Base-by-base conservation (phyloP, 306 rosid genomes). In the Dryas octopetala region DNA sequence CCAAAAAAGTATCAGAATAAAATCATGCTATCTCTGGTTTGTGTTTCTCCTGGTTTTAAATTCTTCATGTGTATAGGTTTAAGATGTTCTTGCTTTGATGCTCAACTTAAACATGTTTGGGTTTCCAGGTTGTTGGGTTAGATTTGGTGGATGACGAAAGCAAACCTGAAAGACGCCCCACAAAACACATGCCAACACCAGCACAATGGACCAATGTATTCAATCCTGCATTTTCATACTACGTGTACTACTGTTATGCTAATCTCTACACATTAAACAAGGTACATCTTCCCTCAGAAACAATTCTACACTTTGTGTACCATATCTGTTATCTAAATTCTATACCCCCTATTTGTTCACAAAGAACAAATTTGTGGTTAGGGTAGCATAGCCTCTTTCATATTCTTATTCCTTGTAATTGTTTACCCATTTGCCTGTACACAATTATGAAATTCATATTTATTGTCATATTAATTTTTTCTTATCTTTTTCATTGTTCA, bases 121-220 rank as follows among this genome's bases (percentile, higher is more conserved):
- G 71, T 63, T 55, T 86, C 69, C 69, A 93, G 98, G 96, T 93
- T 71, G 98, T 93, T 70, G 98, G 98, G 64, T 83, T 91, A 84
- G 98, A 93, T 86, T 86, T 93, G 87, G 98, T 93, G 80, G 98
- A 93, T 68, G 98, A 93, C 70, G 98, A 93, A 79, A 93, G 89
- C 88, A 91, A 93, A 78, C 97, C 98, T 64, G 97, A 93, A 87
- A 87, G 98, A 68, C 96, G 98, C n/a, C 97, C 98, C 7, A 93
- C 98, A 73, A 93, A 91, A 80, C 98, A 95, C 89, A 95, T 95
- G 98, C 98, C 93, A 11, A 95, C 97, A 4, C 98, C 98, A 74
- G 89, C 90, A 66, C 97, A 95, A 60, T 95, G 98, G 98, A 95
- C 93, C 45, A 95, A 95, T 61, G 93, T 89, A 32, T 95, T 91